Evolutionary conservation across 495 filamentous ascomycete species (phyloP), one percentile per base, ranked within the genome.

Genomic region (Aspergillus sclerotioniger): DNA sequence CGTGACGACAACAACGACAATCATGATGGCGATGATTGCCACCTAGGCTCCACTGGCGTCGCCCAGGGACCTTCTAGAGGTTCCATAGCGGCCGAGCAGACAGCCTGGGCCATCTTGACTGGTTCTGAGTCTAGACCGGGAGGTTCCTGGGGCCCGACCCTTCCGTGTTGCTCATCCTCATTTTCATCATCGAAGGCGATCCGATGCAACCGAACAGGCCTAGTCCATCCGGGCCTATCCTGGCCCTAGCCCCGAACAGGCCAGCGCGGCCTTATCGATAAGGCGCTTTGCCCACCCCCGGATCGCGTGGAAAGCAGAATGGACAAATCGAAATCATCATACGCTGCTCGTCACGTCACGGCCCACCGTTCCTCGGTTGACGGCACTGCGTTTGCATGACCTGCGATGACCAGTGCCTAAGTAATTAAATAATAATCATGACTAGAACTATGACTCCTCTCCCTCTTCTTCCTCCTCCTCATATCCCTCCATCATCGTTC

Each of bases 261-360:
- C 25, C 25, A 25, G 25, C 2, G 25, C 25, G 25, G 25, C 25
- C 13, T 63, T 63, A 64, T 64, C 56, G 59, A 61, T 67, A 67
- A 63, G 59, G 16, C 6, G 13, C 2, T n/a, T n/a, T 8, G 9
- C 46, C 46, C 46, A 6, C 46, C 52, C 48, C 53, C 41, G 13
- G 59, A 59, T 41, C 17, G 39, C 21, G 17, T 44, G 25, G 57
- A 39, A 33, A 29, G 9, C 21, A 49, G 16, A 17, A 5, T 29
- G 12, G 19, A 21, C 10, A 29, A 49, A 29, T 43, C 10, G 55
- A 55, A 56, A 35, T 46, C 54, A 57, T 57, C 52, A 62, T 67
- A 62, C 65, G 71, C 64, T 71, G 72, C 69, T 70, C 67, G 59
- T 72, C 68, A 74, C 69, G 73, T 76, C 73, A 76, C 65, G 59